Evolutionary conservation across 257 asterid species (phyloP), one percentile per base, ranked within the genome.

Genomic region (Solanum lycopersicoides): DNA sequence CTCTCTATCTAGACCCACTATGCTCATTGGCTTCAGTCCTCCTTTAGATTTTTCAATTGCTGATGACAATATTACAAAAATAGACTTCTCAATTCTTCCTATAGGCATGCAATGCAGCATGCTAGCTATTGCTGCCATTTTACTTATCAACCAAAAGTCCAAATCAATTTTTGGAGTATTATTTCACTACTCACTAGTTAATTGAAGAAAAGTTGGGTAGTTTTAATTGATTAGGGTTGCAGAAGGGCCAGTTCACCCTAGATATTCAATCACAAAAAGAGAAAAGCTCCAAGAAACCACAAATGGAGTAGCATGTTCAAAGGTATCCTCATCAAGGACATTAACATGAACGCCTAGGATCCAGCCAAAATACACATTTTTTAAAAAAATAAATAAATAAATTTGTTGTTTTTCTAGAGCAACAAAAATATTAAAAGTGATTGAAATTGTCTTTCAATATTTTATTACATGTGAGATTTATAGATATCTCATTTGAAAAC

Each of bases 1-100:
- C 90, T 90, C 87, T 83, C 85, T 34, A 87, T 88, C 88, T 90
- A 53, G 50, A 88, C 77, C 88, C 89, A 84, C 83, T 68, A 77
- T 42, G 41, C 87, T 87, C 66, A 76, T 88, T 77, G 87, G 83
- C 83, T 85, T 66, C 9, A 50, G 7, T 80, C 23, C 65, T 50
- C 71, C 25, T 88, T 28, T 69, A 83, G 75, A 66, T 41, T 86
- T 86, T 88, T 35, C 87, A 75, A 80, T 88, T 86, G 87, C 84
- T 79, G 65, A 85, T 82, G 85, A 68, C 66, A 83, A 80, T 82
- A 39, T 47, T 68, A 79, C 65, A 21, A 75, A 88, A n/a, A 88
- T 59, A 37, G 86, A 35, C 44, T 47, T 82, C 60, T 59, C 76
- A 83, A 71, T 42, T 50, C 45, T 32, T 82, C 85, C 45, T 82